Evolutionary conservation across 179 eudicot species (phyloP).

Genomic region (Corrigiola litoralis): DNA sequence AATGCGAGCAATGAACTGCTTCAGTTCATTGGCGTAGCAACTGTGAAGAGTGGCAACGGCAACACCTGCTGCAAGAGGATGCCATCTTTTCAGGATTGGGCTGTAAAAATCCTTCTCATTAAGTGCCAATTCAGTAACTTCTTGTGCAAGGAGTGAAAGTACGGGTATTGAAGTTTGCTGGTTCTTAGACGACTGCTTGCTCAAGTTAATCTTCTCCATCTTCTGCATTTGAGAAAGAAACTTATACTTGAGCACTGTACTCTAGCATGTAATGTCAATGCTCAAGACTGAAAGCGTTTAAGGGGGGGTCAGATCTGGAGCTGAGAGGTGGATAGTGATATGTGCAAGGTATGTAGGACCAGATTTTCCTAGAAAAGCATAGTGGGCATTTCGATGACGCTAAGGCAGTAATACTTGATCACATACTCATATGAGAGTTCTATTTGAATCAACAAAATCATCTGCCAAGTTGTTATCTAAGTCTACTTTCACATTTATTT

Average conservation of each 20-base stretch:
- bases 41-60: slow-evolving; percentile 86
- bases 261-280: no score
- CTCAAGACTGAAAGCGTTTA: no score
- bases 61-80: slow-evolving; percentile 84
- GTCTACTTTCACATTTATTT: no score
- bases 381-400: not conserved
- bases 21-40: slow-evolving; percentile 74
- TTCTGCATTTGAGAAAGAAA: slow-evolving; percentile 45
- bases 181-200: slow-evolving; percentile 52
- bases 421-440: no score
- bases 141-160: slow-evolving; percentile 83
- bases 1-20: slow-evolving; percentile 66
- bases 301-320: not conserved
- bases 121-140: slow-evolving; percentile 68
- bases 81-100: slow-evolving; percentile 76
- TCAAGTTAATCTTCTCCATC: slow-evolving; percentile 62
- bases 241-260: not conserved
- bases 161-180: slow-evolving; percentile 63
- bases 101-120: slow-evolving; percentile 84
- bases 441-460: not conserved
- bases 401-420: not conserved
- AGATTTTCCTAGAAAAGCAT: not conserved
- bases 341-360: not conserved
- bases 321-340: not conserved
- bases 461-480: not conserved